Conservation (phyloP, 2,329 filamentous ascomycete species). For the Cladosporium sp. region DNA sequence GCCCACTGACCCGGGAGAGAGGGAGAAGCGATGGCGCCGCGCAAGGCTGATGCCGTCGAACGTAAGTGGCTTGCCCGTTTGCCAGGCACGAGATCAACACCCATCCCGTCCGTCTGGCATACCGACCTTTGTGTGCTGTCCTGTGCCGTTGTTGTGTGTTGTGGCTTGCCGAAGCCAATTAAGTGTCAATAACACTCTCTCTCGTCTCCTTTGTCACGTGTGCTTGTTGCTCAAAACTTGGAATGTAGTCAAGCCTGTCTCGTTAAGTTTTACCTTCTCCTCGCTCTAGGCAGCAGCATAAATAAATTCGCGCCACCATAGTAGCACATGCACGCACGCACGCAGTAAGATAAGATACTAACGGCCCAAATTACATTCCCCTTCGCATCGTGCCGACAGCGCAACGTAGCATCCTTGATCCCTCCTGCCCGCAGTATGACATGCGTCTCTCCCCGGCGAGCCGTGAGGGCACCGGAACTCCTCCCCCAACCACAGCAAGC, state of each 20-base stretch:
- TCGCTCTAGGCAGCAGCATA: not conserved
- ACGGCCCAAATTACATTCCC: not conserved
- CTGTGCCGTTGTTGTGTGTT: not conserved
- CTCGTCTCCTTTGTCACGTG: too few relatives aligned
- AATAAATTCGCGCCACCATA: not conserved
- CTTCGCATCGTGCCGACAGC: not conserved
- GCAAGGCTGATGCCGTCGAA: conserved; percentile 16
- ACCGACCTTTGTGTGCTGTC: not conserved
- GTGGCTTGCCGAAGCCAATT: not conserved
- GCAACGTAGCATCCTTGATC: not conserved
- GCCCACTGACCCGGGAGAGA: conserved; percentile 18
- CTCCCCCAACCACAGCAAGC: not conserved
- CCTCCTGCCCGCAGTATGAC: conserved; percentile 7
- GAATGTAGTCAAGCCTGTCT: not conserved
- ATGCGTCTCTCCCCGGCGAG: not conserved
- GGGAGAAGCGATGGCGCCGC: not conserved
- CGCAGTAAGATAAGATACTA: not conserved
- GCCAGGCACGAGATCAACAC: conserved; percentile 21
- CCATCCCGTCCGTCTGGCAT: not conserved
- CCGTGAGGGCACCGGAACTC: not conserved
- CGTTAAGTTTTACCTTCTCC: not conserved
- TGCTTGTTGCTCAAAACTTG: not conserved
- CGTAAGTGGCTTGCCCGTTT: conserved; percentile 18
- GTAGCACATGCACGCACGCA: not conserved
- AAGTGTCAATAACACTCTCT: too few relatives aligned